Percentiles rank a stretch among this genome's conserved stretches.
These are phyloP conservation scores for Talaromyces sp. DNA, from an alignment of 2,329 filamentous ascomycete genomes.

Conservation along the genomic window DNA sequence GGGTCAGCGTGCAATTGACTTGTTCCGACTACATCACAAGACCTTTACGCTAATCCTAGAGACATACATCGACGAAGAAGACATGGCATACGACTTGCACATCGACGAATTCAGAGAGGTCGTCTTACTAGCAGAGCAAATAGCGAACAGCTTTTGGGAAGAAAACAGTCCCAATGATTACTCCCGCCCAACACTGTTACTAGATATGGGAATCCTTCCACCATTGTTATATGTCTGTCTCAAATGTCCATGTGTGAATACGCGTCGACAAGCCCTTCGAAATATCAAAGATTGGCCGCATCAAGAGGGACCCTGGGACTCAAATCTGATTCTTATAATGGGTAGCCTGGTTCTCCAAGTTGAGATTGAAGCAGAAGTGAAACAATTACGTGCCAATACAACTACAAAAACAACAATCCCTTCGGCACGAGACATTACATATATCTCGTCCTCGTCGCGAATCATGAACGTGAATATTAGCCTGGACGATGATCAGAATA, in stretches of 20 bases:
- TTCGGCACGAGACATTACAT: not conserved
- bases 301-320: constrained; percentile 34
- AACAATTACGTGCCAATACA: not conserved
- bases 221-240: constrained; percentile 30
- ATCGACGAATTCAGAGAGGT: constrained; percentile 10
- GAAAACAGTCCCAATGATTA: not conserved
- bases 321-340: constrained; percentile 27
- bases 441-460: constrained; percentile 2
- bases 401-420: not conserved
- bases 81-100: constrained; percentile 8
- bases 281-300: constrained; percentile 26
- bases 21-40: constrained; percentile 17
- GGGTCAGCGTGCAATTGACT: constrained; percentile 16
- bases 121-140: not conserved
- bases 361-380: constrained; percentile 17
- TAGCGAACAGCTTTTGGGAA: not conserved
- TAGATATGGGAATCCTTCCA: constrained; percentile 30
- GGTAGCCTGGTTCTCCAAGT: constrained; percentile 22
- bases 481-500: constrained; percentile 1
- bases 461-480: not conserved
- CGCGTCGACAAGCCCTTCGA: constrained; percentile 26
- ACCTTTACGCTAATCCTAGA: constrained; percentile 13
- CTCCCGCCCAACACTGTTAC: constrained; percentile 16
- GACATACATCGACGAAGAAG: constrained; percentile 13
- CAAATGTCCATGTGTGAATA: constrained; percentile 24